Percentiles rank a stretch among this genome's conserved stretches.
Conservation (phyloP, 768 basidiomycete genomes). For the Candolleomyces aberdarensis region DNA sequence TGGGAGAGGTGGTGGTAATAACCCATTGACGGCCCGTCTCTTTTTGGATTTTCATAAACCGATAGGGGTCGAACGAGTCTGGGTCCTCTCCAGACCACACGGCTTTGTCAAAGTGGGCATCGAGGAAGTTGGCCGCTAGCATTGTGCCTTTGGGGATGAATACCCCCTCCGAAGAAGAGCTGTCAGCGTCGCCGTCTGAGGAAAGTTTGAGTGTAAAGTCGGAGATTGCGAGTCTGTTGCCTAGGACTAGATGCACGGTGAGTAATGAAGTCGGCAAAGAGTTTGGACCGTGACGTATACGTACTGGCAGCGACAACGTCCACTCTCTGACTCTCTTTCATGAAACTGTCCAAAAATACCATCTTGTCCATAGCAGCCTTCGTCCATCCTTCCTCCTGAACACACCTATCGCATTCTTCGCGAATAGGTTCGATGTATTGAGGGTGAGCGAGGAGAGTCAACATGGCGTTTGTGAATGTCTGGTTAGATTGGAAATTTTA, state of each 20-base stretch:
- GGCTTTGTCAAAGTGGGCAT: constrained; percentile 26
- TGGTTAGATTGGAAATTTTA: constrained; percentile 8
- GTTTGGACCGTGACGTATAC: background rate
- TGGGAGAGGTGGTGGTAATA: constrained; percentile 23
- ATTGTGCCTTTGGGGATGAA: constrained; percentile 35
- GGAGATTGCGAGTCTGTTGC: constrained; percentile 30
- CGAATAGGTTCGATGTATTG: constrained; percentile 33
- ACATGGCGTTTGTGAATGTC: constrained; percentile 35
- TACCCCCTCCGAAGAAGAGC: constrained; percentile 30
- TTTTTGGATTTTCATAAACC: constrained; percentile 30
- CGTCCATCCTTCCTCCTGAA: constrained; percentile 33
- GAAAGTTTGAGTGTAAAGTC: constrained; percentile 27
- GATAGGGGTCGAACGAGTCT: constrained; percentile 37
- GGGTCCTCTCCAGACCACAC: constrained; percentile 28
- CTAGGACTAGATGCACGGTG: constrained; percentile 10
- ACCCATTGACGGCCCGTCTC: constrained; percentile 17
- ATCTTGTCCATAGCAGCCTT: constrained; percentile 11
- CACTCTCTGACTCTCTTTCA: constrained; percentile 13
- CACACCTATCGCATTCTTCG: constrained; percentile 38
- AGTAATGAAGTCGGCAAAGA: background rate
- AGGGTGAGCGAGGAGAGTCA: constrained; percentile 32
- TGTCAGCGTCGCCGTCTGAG: constrained; percentile 1
- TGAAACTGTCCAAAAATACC: constrained; percentile 11
- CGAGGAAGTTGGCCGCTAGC: constrained; percentile 24
- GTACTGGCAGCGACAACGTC: constrained; percentile 8